Conservation (phyloP, 2,329 filamentous ascomycete genomes). For the Fusarium sp. region DNA sequence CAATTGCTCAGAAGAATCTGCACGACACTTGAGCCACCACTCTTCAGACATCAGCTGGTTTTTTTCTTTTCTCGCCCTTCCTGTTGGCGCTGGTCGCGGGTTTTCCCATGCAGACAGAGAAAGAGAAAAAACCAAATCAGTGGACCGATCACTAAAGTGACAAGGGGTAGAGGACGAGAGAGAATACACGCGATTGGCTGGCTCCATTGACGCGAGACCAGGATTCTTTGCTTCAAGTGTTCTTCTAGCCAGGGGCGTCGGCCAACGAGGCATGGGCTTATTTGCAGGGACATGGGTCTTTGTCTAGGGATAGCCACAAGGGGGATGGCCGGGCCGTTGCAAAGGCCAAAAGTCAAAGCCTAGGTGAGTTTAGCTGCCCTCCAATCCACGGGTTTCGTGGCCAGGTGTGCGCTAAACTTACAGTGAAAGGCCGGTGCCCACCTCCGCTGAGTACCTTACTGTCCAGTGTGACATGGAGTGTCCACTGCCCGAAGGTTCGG, state of each 20-base stretch:
- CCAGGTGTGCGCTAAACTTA: not conserved
- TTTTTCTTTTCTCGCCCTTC: not conserved
- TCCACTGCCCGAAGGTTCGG: not conserved
- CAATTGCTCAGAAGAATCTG: not conserved
- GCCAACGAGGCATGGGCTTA: conserved; percentile 6
- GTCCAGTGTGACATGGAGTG: not conserved
- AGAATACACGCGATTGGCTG: conserved; percentile 21
- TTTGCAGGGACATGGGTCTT: conserved; percentile 18
- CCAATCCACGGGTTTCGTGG: not conserved
- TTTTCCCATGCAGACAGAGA: conserved; percentile 4
- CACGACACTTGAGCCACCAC: conserved; percentile 17
- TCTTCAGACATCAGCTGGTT: conserved; percentile 28
- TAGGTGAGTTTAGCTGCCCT: conserved; percentile 3
- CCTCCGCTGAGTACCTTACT: not conserved
- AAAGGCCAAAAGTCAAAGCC: conserved; percentile 8
- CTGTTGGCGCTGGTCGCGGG: conserved; percentile 29
- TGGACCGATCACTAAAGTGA: conserved; percentile 21
- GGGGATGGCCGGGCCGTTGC: conserved; percentile 29
- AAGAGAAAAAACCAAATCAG: conserved; percentile 29
- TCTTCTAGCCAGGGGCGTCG: conserved; percentile 38
- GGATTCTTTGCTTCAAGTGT: conserved; percentile 32
- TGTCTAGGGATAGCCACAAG: conserved; percentile 9
- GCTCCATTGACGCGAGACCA: conserved; percentile 27
- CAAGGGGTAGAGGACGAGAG: conserved; percentile 10
- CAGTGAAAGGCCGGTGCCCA: conserved; percentile 5